These are phyloP conservation scores for Panaeolus papilionaceus DNA, from an alignment of 768 basidiomycete genomes.

Conservation along the genomic window DNA sequence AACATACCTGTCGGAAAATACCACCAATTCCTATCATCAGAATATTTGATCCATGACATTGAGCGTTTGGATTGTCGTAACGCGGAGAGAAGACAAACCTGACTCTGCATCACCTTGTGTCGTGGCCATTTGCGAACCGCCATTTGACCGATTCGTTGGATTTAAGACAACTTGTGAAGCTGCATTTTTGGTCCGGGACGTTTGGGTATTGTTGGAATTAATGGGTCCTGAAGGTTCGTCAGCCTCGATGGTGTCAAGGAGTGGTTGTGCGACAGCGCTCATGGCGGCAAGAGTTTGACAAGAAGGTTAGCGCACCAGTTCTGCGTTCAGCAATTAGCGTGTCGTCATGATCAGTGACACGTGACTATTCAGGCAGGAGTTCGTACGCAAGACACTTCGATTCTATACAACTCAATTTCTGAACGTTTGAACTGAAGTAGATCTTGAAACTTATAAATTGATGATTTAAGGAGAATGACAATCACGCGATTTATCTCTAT, in stretches of 20 bases:
- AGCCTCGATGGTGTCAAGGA: slow-evolving; percentile 86
- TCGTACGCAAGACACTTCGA: no score
- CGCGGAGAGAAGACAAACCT: slow-evolving; percentile 49
- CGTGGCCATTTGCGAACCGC: slow-evolving; percentile 54
- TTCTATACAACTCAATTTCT: no score
- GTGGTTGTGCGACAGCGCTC: slow-evolving; percentile 62
- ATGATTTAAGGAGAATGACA: no score
- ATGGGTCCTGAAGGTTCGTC: slow-evolving; percentile 62
- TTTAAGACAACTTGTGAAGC: slow-evolving; percentile 60
- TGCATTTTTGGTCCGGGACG: slow-evolving; percentile 34
- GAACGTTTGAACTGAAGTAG: no score
- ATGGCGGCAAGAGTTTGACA: slow-evolving; percentile 41
- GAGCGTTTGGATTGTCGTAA: slow-evolving; percentile 15
- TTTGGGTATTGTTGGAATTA: slow-evolving; percentile 39
- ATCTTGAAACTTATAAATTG: no score
- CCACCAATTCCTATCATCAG: slow-evolving; percentile 63
- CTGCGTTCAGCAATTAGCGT: slow-evolving; percentile 2
- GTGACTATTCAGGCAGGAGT: neutral
- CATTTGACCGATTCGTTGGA: slow-evolving; percentile 59
- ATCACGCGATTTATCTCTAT: neutral
- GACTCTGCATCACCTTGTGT: slow-evolving; percentile 76
- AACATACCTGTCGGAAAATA: slow-evolving; percentile 74
- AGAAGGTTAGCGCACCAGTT: neutral
- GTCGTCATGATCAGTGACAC: slow-evolving; percentile 12
- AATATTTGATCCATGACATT: neutral